These are phyloP conservation scores for Globisporangium solare DNA, from an alignment of 352 stramenopile genomes.

Conservation along the genomic window DNA sequence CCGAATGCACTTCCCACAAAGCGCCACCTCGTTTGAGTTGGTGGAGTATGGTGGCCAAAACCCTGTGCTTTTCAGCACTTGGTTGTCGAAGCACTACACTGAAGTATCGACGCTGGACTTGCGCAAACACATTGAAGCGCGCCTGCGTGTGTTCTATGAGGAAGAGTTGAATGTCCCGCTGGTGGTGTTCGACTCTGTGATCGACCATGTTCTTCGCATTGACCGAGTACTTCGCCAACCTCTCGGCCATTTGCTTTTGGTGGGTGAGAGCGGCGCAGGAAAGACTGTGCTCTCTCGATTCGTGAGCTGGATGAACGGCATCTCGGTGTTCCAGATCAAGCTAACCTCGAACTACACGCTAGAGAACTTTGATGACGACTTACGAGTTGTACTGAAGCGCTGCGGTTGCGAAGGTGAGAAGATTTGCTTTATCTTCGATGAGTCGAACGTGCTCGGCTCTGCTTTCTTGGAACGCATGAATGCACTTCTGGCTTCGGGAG, in stretches of 20 bases:
- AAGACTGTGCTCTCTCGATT: conserved; percentile 99
- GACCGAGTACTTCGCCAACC: conserved; percentile 97
- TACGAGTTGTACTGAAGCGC: conserved; percentile 95
- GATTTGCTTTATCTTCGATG: conserved; percentile 99
- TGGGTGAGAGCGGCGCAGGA: conserved; percentile 97
- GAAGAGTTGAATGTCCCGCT: conserved; percentile 99
- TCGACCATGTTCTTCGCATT: conserved; percentile 98
- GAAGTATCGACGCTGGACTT: conserved; percentile 92
- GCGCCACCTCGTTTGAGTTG: conserved; percentile 60
- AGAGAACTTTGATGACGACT: conserved; percentile 99
- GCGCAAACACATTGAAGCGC: conserved; percentile 94
- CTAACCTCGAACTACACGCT: conserved; percentile 98
- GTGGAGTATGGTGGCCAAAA: conserved; percentile 80
- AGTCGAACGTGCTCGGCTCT: conserved; percentile 97
- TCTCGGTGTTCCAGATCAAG: conserved; percentile 99
- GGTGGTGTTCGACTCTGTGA: conserved; percentile 99
- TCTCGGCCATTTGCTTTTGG: conserved; percentile 97
- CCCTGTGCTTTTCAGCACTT: conserved; percentile 97
- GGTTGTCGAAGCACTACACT: conserved; percentile 97
- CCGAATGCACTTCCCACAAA: conserved; percentile 80
- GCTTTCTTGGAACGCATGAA: conserved; percentile 99
- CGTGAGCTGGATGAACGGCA: conserved; percentile 99
- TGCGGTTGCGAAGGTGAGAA: conserved; percentile 98
- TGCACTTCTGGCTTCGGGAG: conserved; percentile 97
- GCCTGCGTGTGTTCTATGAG: conserved; percentile 99